Conservation (phyloP, 306 rosid species). For the Rubus idaeus region DNA sequence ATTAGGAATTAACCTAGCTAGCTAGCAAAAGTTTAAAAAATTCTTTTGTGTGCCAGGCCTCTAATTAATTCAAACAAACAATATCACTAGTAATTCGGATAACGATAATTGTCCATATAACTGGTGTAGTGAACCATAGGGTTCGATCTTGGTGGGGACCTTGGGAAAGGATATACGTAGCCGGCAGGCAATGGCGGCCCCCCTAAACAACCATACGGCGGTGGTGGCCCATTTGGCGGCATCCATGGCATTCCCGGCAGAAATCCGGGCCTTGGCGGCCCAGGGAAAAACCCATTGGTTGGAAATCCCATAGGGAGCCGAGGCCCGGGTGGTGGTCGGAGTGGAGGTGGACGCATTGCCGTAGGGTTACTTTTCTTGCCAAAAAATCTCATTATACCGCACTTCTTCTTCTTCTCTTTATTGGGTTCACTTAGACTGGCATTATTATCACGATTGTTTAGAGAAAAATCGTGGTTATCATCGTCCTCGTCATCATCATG, state of each 20-base stretch:
- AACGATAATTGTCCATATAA: constrained; percentile 28
- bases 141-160: background rate
- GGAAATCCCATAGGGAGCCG: background rate
- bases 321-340: background rate
- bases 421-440: background rate
- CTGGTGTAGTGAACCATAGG: constrained; percentile 29
- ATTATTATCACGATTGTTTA: background rate
- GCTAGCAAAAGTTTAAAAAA: background rate
- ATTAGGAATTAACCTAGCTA: background rate
- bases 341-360: background rate
- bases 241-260: background rate
- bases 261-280: background rate
- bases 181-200: background rate
- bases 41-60: background rate
- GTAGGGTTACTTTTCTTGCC: background rate
- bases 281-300: constrained; percentile 12
- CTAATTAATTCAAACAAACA: background rate
- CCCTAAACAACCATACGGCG: background rate
- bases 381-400: background rate
- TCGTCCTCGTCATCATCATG: background rate
- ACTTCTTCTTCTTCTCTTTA: background rate
- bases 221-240: background rate
- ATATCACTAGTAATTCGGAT: background rate
- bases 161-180: background rate
- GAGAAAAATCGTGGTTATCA: too few relatives aligned